Base-by-base conservation (phyloP, 305 asterid species). In the Fraxinus sp. region DNA sequence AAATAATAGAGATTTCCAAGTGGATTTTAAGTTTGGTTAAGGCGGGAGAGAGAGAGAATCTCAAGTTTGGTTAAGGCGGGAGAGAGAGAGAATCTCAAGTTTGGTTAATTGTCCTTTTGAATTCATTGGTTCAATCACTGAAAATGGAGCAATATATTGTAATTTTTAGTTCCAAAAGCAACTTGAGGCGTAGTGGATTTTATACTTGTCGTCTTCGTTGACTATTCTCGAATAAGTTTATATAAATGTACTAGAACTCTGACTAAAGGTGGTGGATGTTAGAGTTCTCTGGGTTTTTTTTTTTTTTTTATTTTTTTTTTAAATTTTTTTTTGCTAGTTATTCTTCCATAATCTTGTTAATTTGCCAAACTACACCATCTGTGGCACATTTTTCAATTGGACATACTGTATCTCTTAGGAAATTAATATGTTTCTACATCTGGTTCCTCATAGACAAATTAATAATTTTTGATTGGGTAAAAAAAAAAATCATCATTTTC, bases 81-180 rank as follows among this genome's bases (percentile, higher is more conserved):
- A 24, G 28, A 24, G 32, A 30, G 33, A 2, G 33, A 32, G 33
- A 32, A 32, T 35, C 32, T 66, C 28, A n/a, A 39, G 62, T 66
- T 77, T 80, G 77, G 62, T 79, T 77, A 77, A 46, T 73, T 81
- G 26, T 3, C 79, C 79, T 79, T 52, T 4, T 39, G 30, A 78
- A 16, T 64, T 49, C 32, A 59, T 22, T 20, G 71, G 9, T 7
- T 13, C 57, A 46, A 14, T 46, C 59, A 14, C 7, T 49, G 59
- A 49, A 49, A 16, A 49, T 49, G 20, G 20, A 14, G 20, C 59
- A 49, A 49, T 49, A 1, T 14, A 14, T 49, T 49, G 59, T 49
- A 14, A 16, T 49, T 49, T 59, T 59, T 59, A 59, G 28, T 22
- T 59, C 30, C 71, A 59, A 59, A 59, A 59, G 71, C 26, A 59